phyloP scores from a whole-genome alignment of 139 green algal genomes.

The Chlorella sp. region DNA sequence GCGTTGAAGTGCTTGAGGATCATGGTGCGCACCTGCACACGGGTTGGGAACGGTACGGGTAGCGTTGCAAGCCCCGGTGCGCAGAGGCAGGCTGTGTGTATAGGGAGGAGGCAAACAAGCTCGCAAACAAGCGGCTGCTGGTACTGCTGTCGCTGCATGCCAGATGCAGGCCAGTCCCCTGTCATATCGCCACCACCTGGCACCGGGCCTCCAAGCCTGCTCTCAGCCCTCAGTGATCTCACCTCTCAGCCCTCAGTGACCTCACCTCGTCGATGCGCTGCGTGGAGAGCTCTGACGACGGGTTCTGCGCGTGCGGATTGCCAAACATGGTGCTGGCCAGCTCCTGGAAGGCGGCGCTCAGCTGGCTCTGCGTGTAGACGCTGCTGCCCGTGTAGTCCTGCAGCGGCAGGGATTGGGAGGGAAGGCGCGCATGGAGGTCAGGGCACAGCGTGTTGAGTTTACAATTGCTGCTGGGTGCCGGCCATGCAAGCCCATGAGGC shows the following conservation, averaged over 20 bases:
- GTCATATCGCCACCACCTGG: no score
- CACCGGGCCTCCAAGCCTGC: no score
- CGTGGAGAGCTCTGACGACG: conserved; percentile 39
- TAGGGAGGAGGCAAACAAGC: no score
- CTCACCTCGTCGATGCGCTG: conserved; percentile 30
- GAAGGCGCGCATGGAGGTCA: not conserved
- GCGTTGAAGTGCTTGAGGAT: conserved; percentile 50
- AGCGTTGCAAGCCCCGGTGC: no score
- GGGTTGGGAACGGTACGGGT: no score
- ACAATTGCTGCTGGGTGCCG: not conserved
- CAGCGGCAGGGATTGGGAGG: not conserved
- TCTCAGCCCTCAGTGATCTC: no score
- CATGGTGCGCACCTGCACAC: conserved; percentile 17
- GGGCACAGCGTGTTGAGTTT: not conserved
- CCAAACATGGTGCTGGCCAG: conserved; percentile 54
- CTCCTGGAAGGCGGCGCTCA: conserved; percentile 50
- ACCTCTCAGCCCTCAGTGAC: no score
- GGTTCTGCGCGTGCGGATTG: conserved; percentile 71
- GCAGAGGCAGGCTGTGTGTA: no score
- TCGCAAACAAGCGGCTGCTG: no score
- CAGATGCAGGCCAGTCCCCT: no score
- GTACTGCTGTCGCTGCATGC: no score
- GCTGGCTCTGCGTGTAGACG: conserved; percentile 50
- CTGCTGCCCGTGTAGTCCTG: conserved; percentile 20
- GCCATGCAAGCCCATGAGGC: not conserved